Evolutionary conservation across 1,139 yeast genomes (phyloP).

Genomic region (Kluyveromyces marxianus): DNA sequence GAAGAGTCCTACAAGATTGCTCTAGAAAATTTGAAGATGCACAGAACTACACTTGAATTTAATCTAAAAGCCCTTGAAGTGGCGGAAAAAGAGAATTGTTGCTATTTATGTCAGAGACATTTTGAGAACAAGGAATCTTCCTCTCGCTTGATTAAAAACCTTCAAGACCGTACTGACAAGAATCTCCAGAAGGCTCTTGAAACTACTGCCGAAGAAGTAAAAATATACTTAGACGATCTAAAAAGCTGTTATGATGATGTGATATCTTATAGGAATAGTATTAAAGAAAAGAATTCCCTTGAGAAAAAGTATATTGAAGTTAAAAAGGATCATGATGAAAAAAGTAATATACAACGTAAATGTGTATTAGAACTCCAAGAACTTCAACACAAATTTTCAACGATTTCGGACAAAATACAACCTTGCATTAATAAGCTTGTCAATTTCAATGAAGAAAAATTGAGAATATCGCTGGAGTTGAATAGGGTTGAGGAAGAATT

Average conservation of each 20-base stretch:
- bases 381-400: conserved; percentile 11
- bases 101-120: conserved; percentile 58
- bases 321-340: background rate
- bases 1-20: conserved; percentile 56
- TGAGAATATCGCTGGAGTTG: conserved; percentile 35
- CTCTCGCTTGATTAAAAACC: conserved; percentile 31
- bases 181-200: conserved; percentile 25
- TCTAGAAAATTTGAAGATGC: conserved; percentile 54
- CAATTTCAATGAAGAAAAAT: conserved; percentile 18
- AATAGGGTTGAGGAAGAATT: conserved; percentile 35
- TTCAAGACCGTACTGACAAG: conserved; percentile 29
- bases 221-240: conserved; percentile 35
- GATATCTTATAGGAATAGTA: background rate
- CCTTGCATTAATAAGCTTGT: conserved; percentile 20
- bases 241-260: conserved; percentile 21
- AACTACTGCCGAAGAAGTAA: conserved; percentile 35
- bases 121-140: conserved; percentile 38
- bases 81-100: conserved; percentile 48
- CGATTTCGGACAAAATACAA: conserved; percentile 17
- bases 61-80: conserved; percentile 56
- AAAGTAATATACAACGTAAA: conserved; percentile 1
- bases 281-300: background rate
- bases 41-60: conserved; percentile 57
- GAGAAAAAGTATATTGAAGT: background rate
- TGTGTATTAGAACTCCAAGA: conserved; percentile 28